phyloP scores from a whole-genome alignment of 192 early-diverging fungal genomes.

The Coemansia sp. region DNA sequence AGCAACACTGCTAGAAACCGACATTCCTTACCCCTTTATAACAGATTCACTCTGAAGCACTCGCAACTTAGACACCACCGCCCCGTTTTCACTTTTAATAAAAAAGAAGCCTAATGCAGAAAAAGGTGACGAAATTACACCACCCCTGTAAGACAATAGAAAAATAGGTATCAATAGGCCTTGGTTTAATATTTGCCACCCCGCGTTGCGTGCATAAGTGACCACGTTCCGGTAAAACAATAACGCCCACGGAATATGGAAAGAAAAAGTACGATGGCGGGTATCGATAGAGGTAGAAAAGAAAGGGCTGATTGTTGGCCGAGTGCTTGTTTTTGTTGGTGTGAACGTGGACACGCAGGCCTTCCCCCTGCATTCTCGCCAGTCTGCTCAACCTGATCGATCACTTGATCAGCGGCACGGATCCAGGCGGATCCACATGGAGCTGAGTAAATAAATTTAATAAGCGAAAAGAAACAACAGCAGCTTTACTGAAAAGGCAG shows the following conservation, averaged over 20 bases:
- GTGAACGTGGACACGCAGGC: no score
- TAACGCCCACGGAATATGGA: background rate
- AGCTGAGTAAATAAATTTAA: constrained; percentile 1
- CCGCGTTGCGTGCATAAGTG: background rate
- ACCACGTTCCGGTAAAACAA: background rate
- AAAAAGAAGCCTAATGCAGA: background rate
- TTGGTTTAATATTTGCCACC: background rate
- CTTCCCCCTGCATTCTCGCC: no score
- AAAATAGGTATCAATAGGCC: background rate
- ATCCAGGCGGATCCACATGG: background rate
- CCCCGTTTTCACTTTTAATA: background rate
- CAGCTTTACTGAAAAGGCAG: constrained; percentile 3
- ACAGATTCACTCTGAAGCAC: background rate
- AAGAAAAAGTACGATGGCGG: background rate
- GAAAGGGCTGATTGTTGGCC: background rate
- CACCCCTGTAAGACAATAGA: constrained; percentile 1
- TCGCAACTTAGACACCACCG: background rate
- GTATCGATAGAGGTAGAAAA: background rate
- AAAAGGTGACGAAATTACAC: constrained; percentile 7
- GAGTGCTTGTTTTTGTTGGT: background rate
- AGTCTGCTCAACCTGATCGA: background rate
- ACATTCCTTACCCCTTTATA: constrained; percentile 10
- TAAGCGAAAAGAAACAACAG: background rate
- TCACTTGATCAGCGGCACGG: background rate
- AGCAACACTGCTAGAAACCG: constrained; percentile 14